Base-by-base conservation (phyloP, 345 rosid genomes). In the Brassica cretica region DNA sequence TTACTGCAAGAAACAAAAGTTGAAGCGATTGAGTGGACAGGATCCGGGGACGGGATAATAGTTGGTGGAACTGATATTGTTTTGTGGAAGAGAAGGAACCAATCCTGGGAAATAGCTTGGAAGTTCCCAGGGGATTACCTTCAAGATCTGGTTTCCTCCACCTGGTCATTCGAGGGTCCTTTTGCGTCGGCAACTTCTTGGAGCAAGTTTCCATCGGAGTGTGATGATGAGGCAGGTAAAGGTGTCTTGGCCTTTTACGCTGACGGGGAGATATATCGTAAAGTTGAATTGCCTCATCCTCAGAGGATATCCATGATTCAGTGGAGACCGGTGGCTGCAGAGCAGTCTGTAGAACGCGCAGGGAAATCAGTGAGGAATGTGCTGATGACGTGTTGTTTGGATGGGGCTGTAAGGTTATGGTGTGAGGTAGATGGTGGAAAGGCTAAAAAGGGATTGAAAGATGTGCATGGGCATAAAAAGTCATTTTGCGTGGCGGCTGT, bases 331-430 rank as follows among this genome's bases (percentile, higher is more conserved):
- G 80, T 81, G 25, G 70, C 63, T 33, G 83, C 81, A 74, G 84
- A 80, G 70, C 85, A 83, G 69, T 69, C 80, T 55, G 70, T 30
- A 58, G 71, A 80, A 65, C 80, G 80, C 71, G 25, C 76, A 73
- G 86, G 77, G 44, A 72, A 78, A 71, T 76, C 71, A 10, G 14
- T 64, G 37, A 87, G 88, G 85, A 80, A 88, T 72, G 76, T 89
- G 76, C 85, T 94, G 68, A 85, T 94, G 74, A 92, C 98, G 24
- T 88, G 94, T 82, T 92, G 97, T 83, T 73, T 92, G 66, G 98
- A 94, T 83, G 98, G 98, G 77, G 83, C 93, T 25, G 88, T 86
- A 30, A 88, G 98, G 83, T 84, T 94, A 78, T 94, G 98, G 98
- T 82, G 84, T 68, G 96, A 92, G 85, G 82, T 86, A 73, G 96